These are phyloP conservation scores for Chenopodium quinoa DNA, from an alignment of 148 eudicot species.

Conservation along the genomic window DNA sequence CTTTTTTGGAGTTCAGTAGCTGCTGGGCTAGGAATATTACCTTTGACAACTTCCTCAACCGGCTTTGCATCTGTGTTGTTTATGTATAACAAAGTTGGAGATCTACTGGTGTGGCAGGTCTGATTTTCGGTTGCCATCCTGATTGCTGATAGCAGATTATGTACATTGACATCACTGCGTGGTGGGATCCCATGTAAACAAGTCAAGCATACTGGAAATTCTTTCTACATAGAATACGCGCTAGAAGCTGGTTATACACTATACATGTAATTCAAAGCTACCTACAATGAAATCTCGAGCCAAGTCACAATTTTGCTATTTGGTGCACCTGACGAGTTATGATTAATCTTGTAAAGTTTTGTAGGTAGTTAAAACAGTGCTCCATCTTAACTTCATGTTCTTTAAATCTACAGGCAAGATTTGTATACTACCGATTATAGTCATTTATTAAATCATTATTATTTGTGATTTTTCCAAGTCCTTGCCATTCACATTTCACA, in stretches of 20 bases:
- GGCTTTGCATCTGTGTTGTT: background rate
- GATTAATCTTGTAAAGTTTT: background rate
- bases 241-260: background rate
- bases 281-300: background rate
- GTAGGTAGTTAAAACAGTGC: background rate
- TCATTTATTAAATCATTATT: background rate
- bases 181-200: conserved; percentile 5
- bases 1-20: conserved; percentile 1
- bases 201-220: conserved; percentile 7
- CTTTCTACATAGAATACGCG: background rate
- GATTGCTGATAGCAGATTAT: conserved; percentile 3
- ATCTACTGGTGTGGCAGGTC: background rate
- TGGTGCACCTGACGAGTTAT: background rate
- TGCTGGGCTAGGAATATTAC: background rate
- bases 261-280: background rate
- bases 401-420: background rate
- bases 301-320: background rate
- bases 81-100: conserved; percentile 14
- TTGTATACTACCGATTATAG: background rate
- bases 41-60: conserved; percentile 3
- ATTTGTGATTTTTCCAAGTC: background rate
- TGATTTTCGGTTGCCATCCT: background rate
- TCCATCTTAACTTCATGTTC: background rate
- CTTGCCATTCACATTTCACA: background rate
- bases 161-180: conserved; percentile 4